phyloP scores from a whole-genome alignment of 805 yeast species.

The Yarrowia hollandica region DNA sequence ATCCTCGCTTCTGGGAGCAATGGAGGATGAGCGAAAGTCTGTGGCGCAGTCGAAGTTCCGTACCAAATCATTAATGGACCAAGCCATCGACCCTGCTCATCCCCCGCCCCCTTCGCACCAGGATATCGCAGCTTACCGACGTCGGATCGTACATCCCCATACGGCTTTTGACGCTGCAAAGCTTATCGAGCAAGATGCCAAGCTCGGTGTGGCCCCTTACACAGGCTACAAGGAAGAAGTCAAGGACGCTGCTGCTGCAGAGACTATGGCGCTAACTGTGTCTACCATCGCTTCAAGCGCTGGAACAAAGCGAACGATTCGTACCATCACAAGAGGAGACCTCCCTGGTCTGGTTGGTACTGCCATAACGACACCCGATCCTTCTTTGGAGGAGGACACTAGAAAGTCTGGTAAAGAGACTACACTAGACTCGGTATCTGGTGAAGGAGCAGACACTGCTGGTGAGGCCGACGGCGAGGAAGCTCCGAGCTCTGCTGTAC shows the following conservation, averaged over 20 bases:
- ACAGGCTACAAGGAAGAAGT: constrained; percentile 25
- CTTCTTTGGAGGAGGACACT: not conserved
- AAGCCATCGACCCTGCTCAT: constrained; percentile 31
- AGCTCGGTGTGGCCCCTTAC: constrained; percentile 23
- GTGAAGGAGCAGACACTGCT: not conserved
- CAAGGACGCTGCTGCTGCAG: constrained; percentile 25
- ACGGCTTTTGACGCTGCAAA: constrained; percentile 45
- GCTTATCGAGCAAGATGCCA: constrained; percentile 27
- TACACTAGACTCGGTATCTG: no score
- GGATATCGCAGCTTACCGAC: constrained; percentile 58
- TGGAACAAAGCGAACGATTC: constrained; percentile 58
- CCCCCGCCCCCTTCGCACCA: constrained; percentile 43
- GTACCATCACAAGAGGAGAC: constrained; percentile 69
- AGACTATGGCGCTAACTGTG: constrained; percentile 4
- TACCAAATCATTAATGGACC: constrained; percentile 28
- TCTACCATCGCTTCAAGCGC: constrained; percentile 20
- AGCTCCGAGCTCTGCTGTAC: not conserved
- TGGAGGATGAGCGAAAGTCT: constrained; percentile 19
- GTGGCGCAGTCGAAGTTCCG: constrained; percentile 34
- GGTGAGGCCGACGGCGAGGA: not conserved
- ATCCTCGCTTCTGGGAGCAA: constrained; percentile 18
- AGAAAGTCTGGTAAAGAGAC: not conserved
- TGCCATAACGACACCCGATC: constrained; percentile 29
- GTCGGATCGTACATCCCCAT: constrained; percentile 60
- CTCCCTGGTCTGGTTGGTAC: constrained; percentile 50